phyloP scores from a whole-genome alignment of 2,329 filamentous ascomycete species.

The Diaporthe destruens region DNA sequence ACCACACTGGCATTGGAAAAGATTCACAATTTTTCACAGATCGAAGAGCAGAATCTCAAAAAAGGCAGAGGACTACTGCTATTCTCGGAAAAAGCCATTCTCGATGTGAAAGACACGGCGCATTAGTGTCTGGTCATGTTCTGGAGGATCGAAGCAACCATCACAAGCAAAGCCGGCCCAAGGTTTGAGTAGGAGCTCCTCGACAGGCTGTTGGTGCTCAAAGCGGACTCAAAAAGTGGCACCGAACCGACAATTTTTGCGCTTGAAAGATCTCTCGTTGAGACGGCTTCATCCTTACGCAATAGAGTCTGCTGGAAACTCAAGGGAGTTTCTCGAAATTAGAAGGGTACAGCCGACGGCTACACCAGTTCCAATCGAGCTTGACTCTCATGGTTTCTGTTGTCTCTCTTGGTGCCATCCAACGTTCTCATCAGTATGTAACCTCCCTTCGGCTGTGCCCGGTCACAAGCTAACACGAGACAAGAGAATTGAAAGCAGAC shows the following conservation, averaged over 20 bases:
- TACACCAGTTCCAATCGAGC: neutral
- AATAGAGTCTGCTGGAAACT: neutral
- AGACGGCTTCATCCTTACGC: neutral
- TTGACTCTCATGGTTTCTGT: no score
- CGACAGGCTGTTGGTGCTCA: neutral
- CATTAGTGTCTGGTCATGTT: slow-evolving; percentile 1
- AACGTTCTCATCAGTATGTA: no score
- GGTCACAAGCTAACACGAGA: no score
- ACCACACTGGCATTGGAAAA: neutral
- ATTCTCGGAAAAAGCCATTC: neutral
- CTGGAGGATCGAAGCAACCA: slow-evolving; percentile 2
- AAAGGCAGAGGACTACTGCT: neutral
- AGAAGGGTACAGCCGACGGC: neutral
- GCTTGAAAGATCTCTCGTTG: neutral
- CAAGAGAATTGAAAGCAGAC: no score
- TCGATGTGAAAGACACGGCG: neutral
- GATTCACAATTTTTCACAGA: neutral
- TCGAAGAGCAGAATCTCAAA: neutral
- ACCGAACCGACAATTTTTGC: neutral
- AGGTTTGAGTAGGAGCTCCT: neutral
- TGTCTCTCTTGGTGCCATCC: no score
- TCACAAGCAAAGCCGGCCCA: neutral
- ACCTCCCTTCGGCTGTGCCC: no score
- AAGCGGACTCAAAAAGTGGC: neutral
- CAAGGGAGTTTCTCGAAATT: neutral